Evolutionary conservation across 768 basidiomycete species (phyloP).

Genomic region (Naganishia vaughanmartiniae): DNA sequence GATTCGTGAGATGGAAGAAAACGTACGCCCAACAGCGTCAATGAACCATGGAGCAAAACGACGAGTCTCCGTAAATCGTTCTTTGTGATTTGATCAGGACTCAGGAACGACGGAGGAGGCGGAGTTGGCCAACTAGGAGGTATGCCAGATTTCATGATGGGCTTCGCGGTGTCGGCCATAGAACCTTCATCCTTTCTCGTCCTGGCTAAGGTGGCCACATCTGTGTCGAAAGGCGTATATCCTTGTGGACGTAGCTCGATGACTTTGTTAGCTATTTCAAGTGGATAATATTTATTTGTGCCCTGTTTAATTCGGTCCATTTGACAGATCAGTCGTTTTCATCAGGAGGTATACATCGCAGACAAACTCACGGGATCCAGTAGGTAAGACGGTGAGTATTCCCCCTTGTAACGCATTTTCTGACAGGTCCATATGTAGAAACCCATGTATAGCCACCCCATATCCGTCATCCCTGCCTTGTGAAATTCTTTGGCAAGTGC

Average conservation of each 20-base stretch:
- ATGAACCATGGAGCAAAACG: conserved; percentile 26
- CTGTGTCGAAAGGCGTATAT: conserved; percentile 62
- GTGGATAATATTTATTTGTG: conserved; percentile 71
- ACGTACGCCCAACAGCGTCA: conserved; percentile 36
- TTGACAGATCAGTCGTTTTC: background rate
- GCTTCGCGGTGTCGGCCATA: conserved; percentile 32
- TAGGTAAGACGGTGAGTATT: conserved; percentile 82
- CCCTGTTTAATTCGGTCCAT: conserved; percentile 57
- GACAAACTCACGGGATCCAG: conserved; percentile 68
- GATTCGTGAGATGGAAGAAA: background rate
- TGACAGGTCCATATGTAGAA: conserved; percentile 87
- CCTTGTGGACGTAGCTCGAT: conserved; percentile 59
- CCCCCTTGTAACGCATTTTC: conserved; percentile 96
- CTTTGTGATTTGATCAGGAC: conserved; percentile 39
- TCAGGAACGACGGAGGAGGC: conserved; percentile 50
- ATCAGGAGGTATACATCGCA: background rate
- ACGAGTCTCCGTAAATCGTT: conserved; percentile 31
- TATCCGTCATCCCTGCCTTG: conserved; percentile 62
- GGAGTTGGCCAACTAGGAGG: conserved; percentile 41
- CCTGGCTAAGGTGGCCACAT: background rate
- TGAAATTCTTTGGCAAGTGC: conserved; percentile 72
- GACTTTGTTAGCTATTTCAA: conserved; percentile 61
- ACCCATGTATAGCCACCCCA: conserved; percentile 83
- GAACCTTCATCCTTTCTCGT: background rate
- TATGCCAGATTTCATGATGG: conserved; percentile 35